phyloP scores from a whole-genome alignment of 2,329 filamentous ascomycete species.

The Hypoxylon sp. region DNA sequence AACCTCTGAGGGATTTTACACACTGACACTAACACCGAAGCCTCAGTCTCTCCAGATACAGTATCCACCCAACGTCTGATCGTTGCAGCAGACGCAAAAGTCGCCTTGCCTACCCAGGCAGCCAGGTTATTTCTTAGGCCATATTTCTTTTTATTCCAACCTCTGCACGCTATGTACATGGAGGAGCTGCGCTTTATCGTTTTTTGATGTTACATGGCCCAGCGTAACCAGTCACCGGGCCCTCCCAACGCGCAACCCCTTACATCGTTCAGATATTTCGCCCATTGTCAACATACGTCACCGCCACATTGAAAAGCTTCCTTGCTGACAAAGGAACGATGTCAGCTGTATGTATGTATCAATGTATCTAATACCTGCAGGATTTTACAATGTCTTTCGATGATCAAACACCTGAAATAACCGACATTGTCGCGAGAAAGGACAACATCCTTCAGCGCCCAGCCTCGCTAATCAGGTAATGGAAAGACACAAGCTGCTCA shows the following conservation, averaged over 20 bases:
- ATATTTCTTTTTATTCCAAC: conserved; percentile 5
- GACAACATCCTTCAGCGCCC: conserved; percentile 29
- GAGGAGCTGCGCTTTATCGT: background rate
- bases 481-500: conserved; percentile 25
- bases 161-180: conserved; percentile 1
- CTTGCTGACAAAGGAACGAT: conserved; percentile 10
- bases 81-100: conserved; percentile 15
- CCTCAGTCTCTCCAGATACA: conserved; percentile 13
- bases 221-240: conserved; percentile 11
- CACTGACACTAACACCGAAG: conserved; percentile 28
- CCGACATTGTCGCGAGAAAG: conserved; percentile 23
- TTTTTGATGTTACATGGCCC: conserved; percentile 2
- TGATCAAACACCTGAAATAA: conserved; percentile 21
- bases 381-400: conserved; percentile 5
- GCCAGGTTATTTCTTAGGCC: conserved; percentile 9
- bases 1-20: conserved; percentile 43
- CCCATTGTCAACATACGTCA: conserved; percentile 29
- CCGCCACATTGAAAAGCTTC: conserved; percentile 14
- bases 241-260: conserved; percentile 14
- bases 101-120: conserved; percentile 20
- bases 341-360: no score
- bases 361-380: background rate
- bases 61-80: conserved; percentile 31
- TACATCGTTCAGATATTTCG: conserved; percentile 18
- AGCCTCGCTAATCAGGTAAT: conserved; percentile 39